Base-by-base conservation (phyloP, 1,284 basidiomycete species). In the Ceratobasidium papillatum region DNA sequence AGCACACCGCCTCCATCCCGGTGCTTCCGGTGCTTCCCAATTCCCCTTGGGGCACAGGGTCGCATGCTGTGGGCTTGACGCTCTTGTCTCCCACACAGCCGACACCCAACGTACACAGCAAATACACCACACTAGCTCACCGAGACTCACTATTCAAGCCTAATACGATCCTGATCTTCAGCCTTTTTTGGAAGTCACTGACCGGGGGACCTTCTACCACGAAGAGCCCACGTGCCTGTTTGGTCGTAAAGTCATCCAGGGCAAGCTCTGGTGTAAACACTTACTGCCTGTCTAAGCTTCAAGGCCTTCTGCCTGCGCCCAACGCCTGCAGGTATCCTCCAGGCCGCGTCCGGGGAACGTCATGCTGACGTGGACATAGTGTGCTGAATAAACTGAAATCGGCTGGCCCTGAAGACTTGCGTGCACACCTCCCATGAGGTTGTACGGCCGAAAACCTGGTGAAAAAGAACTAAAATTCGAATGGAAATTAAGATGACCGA, bases 1-100 rank as follows among this genome's bases (percentile, higher is more conserved):
- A 25, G n/a, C n/a, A n/a, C n/a, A n/a, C n/a, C n/a, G n/a, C n/a
- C n/a, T n/a, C n/a, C n/a, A n/a, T n/a, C n/a, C n/a, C n/a, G n/a
- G n/a, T n/a, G n/a, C n/a, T n/a, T n/a, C n/a, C 25, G 12, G n/a
- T 27, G 61, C 61, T 63, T 63, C 61, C 61, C 63, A 25, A 25
- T 32, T 41, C 47, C 65, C 52, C 49, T 69, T 58, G 66, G 66
- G 52, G 66, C 41, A 38, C 61, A 62, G 36, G 36, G 61, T 45
- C 38, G 51, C 45, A 47, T 47, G 45, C 45, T 47, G 45, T 36
- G 19, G 30, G 30, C 34, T 43, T 22, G 59, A 30, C 68, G 22
- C 52, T 54, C n/a, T 30, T 34, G n/a, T n/a, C 51, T 69, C 51
- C 41, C 65, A 62, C 69, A 72, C 69, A 72, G 69, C 69, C 69